These are phyloP conservation scores for Skeletonema marinoi DNA, from an alignment of 108 stramenopile species.

Conservation along the genomic window DNA sequence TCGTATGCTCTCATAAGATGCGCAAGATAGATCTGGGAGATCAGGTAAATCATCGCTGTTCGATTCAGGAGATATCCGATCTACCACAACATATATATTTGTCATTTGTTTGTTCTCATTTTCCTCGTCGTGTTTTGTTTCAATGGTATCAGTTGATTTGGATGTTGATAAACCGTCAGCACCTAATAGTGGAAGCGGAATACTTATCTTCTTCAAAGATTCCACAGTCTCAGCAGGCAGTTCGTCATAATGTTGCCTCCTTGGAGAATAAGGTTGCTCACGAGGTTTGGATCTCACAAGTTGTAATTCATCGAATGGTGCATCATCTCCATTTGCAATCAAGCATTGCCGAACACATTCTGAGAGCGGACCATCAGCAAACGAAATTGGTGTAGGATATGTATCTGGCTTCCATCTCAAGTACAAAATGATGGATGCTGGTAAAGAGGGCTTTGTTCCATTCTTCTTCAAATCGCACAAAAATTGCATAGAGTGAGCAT, in stretches of 20 bases:
- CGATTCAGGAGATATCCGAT: conserved; percentile 33
- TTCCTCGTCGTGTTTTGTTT: background rate
- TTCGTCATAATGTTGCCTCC: conserved; percentile 14
- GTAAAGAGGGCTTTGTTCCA: conserved; percentile 12
- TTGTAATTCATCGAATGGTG: conserved; percentile 14
- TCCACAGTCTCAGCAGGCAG: background rate
- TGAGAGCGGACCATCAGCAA: conserved; percentile 31
- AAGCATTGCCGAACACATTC: conserved; percentile 39
- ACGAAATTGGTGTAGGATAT: conserved; percentile 26
- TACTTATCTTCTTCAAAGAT: background rate
- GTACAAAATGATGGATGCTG: conserved; percentile 57
- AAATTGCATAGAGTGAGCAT: conserved; percentile 49
- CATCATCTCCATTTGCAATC: conserved; percentile 23
- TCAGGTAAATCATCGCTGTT: conserved; percentile 10
- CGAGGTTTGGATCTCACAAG: conserved; percentile 13
- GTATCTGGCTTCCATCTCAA: conserved; percentile 56
- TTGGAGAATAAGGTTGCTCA: conserved; percentile 15
- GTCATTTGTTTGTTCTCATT: conserved; percentile 14
- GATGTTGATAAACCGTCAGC: background rate
- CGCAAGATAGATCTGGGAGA: conserved; percentile 17
- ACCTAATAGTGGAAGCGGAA: background rate
- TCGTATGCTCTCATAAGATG: conserved; percentile 1
- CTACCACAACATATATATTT: conserved; percentile 50
- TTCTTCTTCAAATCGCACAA: conserved; percentile 20
- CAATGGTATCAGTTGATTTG: background rate